These are phyloP conservation scores for Fusarium sp. DNA, from an alignment of 2,329 filamentous ascomycete genomes.

Conservation along the genomic window DNA sequence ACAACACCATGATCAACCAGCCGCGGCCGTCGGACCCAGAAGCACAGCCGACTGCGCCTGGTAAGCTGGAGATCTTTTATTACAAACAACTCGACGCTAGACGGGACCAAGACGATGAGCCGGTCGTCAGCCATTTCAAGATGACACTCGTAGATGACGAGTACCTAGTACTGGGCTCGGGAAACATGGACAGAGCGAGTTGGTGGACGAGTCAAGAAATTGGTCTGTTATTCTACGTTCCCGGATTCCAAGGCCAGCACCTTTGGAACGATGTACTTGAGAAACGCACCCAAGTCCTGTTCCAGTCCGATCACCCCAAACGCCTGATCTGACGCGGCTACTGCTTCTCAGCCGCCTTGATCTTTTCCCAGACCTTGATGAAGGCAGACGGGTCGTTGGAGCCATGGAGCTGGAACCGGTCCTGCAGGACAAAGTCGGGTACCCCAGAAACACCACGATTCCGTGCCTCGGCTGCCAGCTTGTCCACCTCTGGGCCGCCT, in stretches of 20 bases:
- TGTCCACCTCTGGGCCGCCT: constrained; percentile 54
- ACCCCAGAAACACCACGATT: constrained; percentile 66
- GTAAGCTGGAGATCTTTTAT: constrained; percentile 66
- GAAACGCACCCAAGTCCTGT: constrained; percentile 49
- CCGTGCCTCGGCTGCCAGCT: constrained; percentile 43
- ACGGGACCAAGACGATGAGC: constrained; percentile 58
- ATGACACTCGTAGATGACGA: constrained; percentile 76
- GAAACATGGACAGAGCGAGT: constrained; percentile 85
- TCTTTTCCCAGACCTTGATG: constrained; percentile 69
- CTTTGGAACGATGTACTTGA: constrained; percentile 53
- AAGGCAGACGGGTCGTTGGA: constrained; percentile 74
- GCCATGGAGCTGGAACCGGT: constrained; percentile 71
- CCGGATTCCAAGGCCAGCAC: constrained; percentile 48
- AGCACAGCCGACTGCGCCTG: constrained; percentile 53
- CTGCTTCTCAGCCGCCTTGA: constrained; percentile 49
- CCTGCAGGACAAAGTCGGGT: constrained; percentile 77
- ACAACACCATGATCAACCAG: constrained; percentile 50
- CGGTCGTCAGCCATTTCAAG: constrained; percentile 80
- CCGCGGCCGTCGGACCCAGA: constrained; percentile 50
- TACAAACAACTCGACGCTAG: constrained; percentile 56
- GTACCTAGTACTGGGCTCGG: constrained; percentile 76
- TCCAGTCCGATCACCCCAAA: constrained; percentile 38
- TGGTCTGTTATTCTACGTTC: constrained; percentile 68
- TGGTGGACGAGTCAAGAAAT: constrained; percentile 90
- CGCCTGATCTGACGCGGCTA: constrained; percentile 7